A percentile compares a stretch with the other conserved stretches of the same genome.
These are phyloP conservation scores for Funneliformis mosseae DNA, from an alignment of 192 early-diverging fungal genomes.

Conservation along the genomic window DNA sequence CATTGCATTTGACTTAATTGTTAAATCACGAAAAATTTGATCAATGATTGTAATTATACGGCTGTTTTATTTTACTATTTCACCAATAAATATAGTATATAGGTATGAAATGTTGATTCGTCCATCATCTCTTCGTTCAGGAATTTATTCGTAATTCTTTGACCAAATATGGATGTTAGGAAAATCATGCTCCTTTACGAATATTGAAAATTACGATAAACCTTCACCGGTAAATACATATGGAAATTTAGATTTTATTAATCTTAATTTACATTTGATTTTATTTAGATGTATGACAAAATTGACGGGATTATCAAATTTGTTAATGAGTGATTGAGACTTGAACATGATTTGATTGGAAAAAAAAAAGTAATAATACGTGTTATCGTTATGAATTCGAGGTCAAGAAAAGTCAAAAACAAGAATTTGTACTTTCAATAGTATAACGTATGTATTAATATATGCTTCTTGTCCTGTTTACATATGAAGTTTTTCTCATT, in stretches of 20 bases:
- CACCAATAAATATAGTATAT: not conserved
- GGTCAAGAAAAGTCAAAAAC: constrained; percentile 21
- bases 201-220: constrained; percentile 34
- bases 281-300: constrained; percentile 25
- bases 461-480: too few relatives aligned
- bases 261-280: not conserved
- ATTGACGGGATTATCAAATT: constrained; percentile 26
- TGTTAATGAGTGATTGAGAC: constrained; percentile 25
- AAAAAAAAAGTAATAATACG: not conserved
- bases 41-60: constrained; percentile 1
- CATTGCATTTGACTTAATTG: not conserved
- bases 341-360: constrained; percentile 27
- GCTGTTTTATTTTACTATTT: not conserved
- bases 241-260: not conserved
- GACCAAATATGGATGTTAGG: constrained; percentile 32
- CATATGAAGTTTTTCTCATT: too few relatives aligned
- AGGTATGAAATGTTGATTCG: too few relatives aligned
- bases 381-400: constrained; percentile 16
- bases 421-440: constrained; percentile 5
- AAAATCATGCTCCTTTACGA: constrained; percentile 16
- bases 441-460: not conserved
- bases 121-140: not conserved
- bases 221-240: constrained; percentile 21
- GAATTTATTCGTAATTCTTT: constrained; percentile 30
- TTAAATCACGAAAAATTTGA: not conserved